Conservation (phyloP, 345 rosid genomes). For the Hevea brasiliensis region DNA sequence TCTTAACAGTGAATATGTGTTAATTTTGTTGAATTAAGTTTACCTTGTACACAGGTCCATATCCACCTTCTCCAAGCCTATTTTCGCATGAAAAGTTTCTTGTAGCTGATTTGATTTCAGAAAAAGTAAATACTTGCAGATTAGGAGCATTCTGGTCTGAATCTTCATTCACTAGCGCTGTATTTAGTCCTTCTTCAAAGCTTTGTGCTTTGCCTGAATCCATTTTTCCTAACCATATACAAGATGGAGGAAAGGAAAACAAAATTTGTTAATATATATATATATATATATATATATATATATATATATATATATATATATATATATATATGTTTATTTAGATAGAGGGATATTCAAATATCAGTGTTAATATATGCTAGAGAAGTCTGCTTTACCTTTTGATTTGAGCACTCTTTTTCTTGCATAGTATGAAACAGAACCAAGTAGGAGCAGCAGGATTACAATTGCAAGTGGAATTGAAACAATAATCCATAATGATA, state of each 20-base stretch:
- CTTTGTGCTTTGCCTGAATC: background rate
- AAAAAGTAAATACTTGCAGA: slow-evolving; percentile 30
- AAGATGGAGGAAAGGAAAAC: background rate
- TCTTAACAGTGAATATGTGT: too few species aligned
- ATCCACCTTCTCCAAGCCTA: slow-evolving; percentile 48
- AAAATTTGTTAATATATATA: background rate
- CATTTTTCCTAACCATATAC: background rate
- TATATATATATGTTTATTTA: too few species aligned
- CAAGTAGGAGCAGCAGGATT: slow-evolving; percentile 12
- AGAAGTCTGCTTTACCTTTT: slow-evolving; percentile 17
- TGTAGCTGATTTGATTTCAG: slow-evolving; percentile 36
- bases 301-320: too few species aligned
- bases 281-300: too few species aligned
- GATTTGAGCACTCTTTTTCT: slow-evolving; percentile 16
- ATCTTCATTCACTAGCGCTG: background rate
- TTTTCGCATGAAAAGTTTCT: slow-evolving; percentile 37
- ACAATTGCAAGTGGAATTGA: slow-evolving; percentile 25
- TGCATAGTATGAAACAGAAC: slow-evolving; percentile 8
- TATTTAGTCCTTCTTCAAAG: background rate
- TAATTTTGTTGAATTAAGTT: background rate
- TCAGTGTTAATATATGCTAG: too few species aligned
- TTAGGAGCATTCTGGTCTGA: slow-evolving; percentile 20
- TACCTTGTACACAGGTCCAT: slow-evolving; percentile 49
- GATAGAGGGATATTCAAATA: too few species aligned
- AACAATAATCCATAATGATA: slow-evolving; percentile 22